A percentile compares a stretch with the other conserved stretches of the same genome.
These are phyloP conservation scores for Globisporangium camurandrum DNA, from an alignment of 352 stramenopile genomes.

Conservation along the genomic window DNA sequence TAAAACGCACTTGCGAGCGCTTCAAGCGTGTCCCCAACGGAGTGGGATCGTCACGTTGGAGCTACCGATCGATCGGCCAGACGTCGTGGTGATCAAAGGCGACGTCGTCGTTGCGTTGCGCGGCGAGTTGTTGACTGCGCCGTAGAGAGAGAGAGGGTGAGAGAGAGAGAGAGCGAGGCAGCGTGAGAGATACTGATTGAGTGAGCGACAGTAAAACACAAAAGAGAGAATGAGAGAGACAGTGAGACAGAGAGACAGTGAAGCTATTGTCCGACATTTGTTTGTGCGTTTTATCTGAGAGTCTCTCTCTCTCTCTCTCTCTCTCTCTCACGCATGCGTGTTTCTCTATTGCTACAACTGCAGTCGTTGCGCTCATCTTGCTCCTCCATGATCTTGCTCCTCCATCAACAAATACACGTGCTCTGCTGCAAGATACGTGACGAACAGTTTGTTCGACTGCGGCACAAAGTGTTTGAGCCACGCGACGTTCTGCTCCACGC, in stretches of 20 bases:
- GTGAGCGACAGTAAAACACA: too few relatives aligned
- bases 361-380: neutral
- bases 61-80: slow-evolving; percentile 18
- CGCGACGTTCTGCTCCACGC: neutral
- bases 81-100: slow-evolving; percentile 40
- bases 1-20: slow-evolving; percentile 33
- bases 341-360: neutral
- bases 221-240: too few relatives aligned
- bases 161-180: too few relatives aligned
- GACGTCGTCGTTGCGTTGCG: slow-evolving; percentile 25
- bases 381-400: neutral
- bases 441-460: slow-evolving; percentile 20
- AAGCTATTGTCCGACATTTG: too few relatives aligned
- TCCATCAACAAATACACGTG: slow-evolving; percentile 1
- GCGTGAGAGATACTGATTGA: too few relatives aligned
- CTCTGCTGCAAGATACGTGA: slow-evolving; percentile 22
- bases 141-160: too few relatives aligned
- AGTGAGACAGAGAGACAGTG: too few relatives aligned
- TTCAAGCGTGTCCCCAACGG: slow-evolving; percentile 38
- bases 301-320: neutral
- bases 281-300: too few relatives aligned
- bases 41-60: slow-evolving; percentile 34
- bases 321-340: neutral
- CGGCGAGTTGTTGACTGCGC: slow-evolving; percentile 13
- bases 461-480: slow-evolving; percentile 24